Evolutionary conservation across 176 grass and related monocot species (phyloP).

Genomic region (Aegilops longissima): DNA sequence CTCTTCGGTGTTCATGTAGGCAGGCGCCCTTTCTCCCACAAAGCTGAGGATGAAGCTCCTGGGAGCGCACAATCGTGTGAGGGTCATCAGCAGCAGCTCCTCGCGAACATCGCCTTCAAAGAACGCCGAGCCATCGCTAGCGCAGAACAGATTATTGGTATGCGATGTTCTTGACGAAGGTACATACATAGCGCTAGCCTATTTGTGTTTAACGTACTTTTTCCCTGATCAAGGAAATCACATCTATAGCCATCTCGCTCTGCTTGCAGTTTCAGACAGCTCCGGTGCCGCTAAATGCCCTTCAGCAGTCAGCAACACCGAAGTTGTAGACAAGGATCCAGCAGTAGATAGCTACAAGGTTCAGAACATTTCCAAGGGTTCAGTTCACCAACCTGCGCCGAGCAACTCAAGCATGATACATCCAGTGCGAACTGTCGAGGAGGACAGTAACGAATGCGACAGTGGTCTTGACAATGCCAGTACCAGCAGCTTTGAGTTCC

Average conservation of each 20-base stretch:
- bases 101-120: constrained; percentile 71
- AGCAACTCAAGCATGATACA: constrained; percentile 75
- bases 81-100: constrained; percentile 63
- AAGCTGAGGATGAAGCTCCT: constrained; percentile 92
- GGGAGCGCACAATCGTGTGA: constrained; percentile 58
- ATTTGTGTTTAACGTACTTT: constrained; percentile 1
- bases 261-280: constrained; percentile 50
- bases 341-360: constrained; percentile 15
- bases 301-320: constrained; percentile 20
- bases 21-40: constrained; percentile 82
- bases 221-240: constrained; percentile 13
- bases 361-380: constrained; percentile 41
- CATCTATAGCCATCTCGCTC: constrained; percentile 11
- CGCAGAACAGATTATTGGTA: constrained; percentile 59
- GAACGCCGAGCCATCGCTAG: constrained; percentile 42
- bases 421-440: constrained; percentile 63
- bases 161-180: constrained; percentile 74
- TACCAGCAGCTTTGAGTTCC: constrained; percentile 81
- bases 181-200: background rate
- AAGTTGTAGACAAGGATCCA: constrained; percentile 21
- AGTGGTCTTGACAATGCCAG: constrained; percentile 62
- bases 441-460: constrained; percentile 60
- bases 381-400: constrained; percentile 42
- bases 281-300: constrained; percentile 45
- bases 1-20: constrained; percentile 43